Evolutionary conservation across 169 alveolate species (phyloP), one percentile per base, ranked within the genome.

Genomic region (Cryptosporidium sp.): DNA sequence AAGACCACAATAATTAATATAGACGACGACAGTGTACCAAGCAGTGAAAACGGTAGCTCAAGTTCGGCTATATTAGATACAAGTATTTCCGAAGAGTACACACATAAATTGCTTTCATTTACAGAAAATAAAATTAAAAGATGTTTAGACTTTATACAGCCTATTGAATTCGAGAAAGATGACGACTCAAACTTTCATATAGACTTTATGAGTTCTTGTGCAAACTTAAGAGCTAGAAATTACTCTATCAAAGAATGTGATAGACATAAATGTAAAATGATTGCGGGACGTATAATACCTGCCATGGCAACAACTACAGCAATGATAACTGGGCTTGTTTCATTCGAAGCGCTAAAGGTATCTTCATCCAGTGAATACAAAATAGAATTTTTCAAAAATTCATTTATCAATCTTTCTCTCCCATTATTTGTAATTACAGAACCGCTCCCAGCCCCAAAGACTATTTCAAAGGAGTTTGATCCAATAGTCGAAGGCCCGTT

Each of bases 281-380:
- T 98, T 39, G 99, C 99, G 14, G 99, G 99, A 31, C 98, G 98
- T 93, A 99, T 99, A 74, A 98, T 99, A 41, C 99, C 99, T 29
- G 99, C 99, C 62, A 97, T 99, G 59, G 99, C 99, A 58, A 99
- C 99, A 31, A 99, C 99, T 29, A 99, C 99, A 18, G 99, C 99
- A 37, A 98, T 98, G 98, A 95, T 97, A 68, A 97, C 99, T 18
- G 99, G 99, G 1, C 92, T 97, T 84, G 99, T 98, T 10, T 95
- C 97, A 61, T 92, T 96, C 37, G 99, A 98, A 92, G 75, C 75
- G 12, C 29, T 62, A 39, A 80, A 80, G 62, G 75, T 55, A 23
- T 97, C 86, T 91, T 96, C 92, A 97, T 97, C 80, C 80, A 93
- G 65, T 85, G 93, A 31, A 70, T 84, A 52, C 86, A 93, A 84